Evolutionary conservation across 371 early-diverging fungal genomes (phyloP).

Genomic region (Mortierella sp.): DNA sequence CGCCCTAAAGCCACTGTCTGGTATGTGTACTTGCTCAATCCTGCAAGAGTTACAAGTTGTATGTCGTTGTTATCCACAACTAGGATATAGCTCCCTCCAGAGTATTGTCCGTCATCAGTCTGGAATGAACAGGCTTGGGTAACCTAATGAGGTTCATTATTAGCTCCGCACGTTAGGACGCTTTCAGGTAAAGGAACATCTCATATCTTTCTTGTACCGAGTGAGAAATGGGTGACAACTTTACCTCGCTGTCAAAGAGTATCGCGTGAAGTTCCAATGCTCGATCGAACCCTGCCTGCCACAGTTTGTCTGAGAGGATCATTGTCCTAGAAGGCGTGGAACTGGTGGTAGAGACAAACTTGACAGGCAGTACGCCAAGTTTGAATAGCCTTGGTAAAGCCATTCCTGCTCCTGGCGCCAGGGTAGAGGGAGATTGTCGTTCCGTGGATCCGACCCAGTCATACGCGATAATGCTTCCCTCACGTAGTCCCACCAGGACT

Average conservation of each 20-base stretch:
- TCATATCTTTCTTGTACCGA: background rate
- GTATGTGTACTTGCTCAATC: conserved; percentile 17
- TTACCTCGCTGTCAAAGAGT: conserved; percentile 39
- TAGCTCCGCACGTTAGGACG: background rate
- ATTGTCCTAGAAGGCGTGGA: background rate
- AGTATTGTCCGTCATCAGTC: background rate
- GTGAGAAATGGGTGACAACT: background rate
- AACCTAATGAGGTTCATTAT: conserved; percentile 16
- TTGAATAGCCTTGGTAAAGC: conserved; percentile 27
- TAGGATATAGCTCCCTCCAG: conserved; percentile 19
- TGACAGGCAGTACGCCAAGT: conserved; percentile 35
- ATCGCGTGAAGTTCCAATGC: conserved; percentile 28
- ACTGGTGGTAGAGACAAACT: conserved; percentile 14
- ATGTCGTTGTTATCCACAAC: conserved; percentile 38
- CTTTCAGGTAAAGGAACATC: background rate
- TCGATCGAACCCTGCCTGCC: conserved; percentile 16
- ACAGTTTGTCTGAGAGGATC: conserved; percentile 38
- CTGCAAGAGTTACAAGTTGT: conserved; percentile 24
- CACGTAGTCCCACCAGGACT: conserved; percentile 36
- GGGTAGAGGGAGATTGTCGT: background rate
- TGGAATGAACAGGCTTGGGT: conserved; percentile 40
- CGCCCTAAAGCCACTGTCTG: conserved; percentile 22
- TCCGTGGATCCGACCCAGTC: conserved; percentile 14
- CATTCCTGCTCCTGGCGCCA: conserved; percentile 1
- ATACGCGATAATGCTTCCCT: conserved; percentile 35